These are phyloP conservation scores for Lachnellula suecica DNA, from an alignment of 2,329 filamentous ascomycete genomes.

Conservation along the genomic window DNA sequence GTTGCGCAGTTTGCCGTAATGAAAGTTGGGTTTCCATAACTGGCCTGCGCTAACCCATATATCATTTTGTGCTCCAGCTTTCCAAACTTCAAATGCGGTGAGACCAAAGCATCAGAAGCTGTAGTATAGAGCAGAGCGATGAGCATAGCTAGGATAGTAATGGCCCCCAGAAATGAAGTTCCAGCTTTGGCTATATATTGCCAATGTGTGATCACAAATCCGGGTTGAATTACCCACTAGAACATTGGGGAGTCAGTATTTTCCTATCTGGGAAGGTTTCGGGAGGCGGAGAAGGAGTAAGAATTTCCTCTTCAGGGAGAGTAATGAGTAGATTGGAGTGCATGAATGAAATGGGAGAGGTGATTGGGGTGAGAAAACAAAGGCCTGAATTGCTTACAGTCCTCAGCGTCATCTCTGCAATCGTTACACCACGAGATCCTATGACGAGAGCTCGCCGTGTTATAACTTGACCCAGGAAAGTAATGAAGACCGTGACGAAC, in stretches of 20 bases:
- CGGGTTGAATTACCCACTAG: constrained; percentile 76
- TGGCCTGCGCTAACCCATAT: constrained; percentile 55
- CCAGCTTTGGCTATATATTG: constrained; percentile 64
- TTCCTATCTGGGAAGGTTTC: too few species aligned
- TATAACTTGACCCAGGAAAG: constrained; percentile 72
- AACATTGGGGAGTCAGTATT: too few species aligned
- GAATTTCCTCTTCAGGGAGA: too few species aligned
- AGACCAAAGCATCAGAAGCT: constrained; percentile 72
- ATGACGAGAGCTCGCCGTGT: constrained; percentile 50
- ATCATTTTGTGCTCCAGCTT: constrained; percentile 49
- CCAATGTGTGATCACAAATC: constrained; percentile 69
- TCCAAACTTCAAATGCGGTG: constrained; percentile 67
- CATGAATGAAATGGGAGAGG: too few species aligned
- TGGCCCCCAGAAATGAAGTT: constrained; percentile 59
- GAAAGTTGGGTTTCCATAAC: constrained; percentile 63
- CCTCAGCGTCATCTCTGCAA: constrained; percentile 76
- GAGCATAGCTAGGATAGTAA: constrained; percentile 65
- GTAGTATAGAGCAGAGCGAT: constrained; percentile 73
- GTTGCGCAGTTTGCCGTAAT: constrained; percentile 57
- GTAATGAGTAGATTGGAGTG: too few species aligned
- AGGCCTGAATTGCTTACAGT: too few species aligned
- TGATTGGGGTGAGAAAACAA: too few species aligned
- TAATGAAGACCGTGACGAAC: constrained; percentile 74
- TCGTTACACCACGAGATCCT: constrained; percentile 61
- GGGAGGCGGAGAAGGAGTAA: too few species aligned